These are phyloP conservation scores for Bryoglossum gracile DNA, from an alignment of 495 filamentous ascomycete species.

Conservation along the genomic window DNA sequence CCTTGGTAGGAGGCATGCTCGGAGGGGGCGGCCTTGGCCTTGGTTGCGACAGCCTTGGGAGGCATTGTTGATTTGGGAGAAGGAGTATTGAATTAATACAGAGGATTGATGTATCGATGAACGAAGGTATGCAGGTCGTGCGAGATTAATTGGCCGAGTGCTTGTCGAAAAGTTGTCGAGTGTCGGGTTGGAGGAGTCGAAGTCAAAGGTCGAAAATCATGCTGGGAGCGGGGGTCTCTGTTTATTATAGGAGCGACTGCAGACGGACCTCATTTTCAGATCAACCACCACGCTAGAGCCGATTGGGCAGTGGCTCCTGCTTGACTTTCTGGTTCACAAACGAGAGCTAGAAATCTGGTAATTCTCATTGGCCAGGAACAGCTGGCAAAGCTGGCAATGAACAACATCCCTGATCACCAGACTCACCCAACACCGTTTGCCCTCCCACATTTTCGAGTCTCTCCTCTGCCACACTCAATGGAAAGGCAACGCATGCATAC, in stretches of 20 bases:
- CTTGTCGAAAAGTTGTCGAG: background rate
- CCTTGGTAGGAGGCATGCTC: slow-evolving; percentile 23
- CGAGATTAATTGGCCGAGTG: background rate
- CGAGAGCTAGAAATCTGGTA: background rate
- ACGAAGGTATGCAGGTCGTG: background rate
- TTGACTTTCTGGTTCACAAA: slow-evolving; percentile 26
- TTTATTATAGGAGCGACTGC: slow-evolving; percentile 11
- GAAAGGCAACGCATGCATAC: slow-evolving; percentile 7
- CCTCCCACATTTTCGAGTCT: slow-evolving; percentile 6
- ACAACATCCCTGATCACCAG: slow-evolving; percentile 12
- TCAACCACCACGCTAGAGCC: background rate
- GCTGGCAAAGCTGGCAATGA: background rate
- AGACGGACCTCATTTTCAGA: background rate
- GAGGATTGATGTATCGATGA: slow-evolving; percentile 2
- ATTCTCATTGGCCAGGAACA: background rate
- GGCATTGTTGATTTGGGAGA: slow-evolving; percentile 21
- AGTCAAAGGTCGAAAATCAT: slow-evolving; percentile 8
- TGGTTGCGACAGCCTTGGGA: slow-evolving; percentile 20
- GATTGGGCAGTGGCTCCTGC: background rate
- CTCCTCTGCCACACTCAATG: slow-evolving; percentile 10
- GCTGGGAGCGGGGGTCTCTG: slow-evolving; percentile 8
- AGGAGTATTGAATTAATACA: slow-evolving; percentile 14
- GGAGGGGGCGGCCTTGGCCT: slow-evolving; percentile 15
- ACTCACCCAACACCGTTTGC: slow-evolving; percentile 2
- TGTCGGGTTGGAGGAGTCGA: slow-evolving; percentile 5